Conservation (phyloP, 495 filamentous ascomycete genomes). For the Podospora appendiculata region DNA sequence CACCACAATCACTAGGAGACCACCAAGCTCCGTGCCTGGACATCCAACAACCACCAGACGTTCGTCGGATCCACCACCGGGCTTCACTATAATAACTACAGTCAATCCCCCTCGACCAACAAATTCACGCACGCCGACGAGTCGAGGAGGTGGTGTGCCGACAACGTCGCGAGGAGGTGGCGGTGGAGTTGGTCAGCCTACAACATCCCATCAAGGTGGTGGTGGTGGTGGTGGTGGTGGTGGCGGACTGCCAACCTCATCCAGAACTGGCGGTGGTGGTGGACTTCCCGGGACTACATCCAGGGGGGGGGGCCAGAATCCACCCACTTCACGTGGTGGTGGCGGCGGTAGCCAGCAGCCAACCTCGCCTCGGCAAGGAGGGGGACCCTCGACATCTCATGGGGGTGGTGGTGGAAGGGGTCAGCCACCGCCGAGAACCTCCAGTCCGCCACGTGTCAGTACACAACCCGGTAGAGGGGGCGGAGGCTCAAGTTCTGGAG, state of each 20-base stretch:
- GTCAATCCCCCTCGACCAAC: not conserved
- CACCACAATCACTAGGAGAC: constrained; percentile 2
- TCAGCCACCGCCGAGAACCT: constrained; percentile 1
- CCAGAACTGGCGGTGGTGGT: not conserved
- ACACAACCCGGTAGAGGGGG: not conserved
- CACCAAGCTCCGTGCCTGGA: not conserved
- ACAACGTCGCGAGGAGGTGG: constrained; percentile 1
- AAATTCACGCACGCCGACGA: not conserved
- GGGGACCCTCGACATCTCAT: not conserved
- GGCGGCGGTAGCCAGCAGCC: constrained; percentile 1
- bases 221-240: not conserved
- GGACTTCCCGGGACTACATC: not conserved
- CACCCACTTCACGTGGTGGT: not conserved
- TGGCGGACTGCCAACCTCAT: not conserved
- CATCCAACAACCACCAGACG: not conserved
- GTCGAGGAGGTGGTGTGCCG: not conserved
- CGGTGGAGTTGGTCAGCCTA: not conserved
- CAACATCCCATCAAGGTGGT: not conserved
- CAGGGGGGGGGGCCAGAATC: not conserved
- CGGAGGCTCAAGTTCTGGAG: not conserved
- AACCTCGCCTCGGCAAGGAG: not conserved
- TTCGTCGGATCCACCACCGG: not conserved
- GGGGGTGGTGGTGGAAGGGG: not conserved
- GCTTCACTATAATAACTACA: not conserved
- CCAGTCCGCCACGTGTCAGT: not conserved